These are phyloP conservation scores for Macrolepiota dolichaula DNA, from an alignment of 768 basidiomycete genomes.

Conservation along the genomic window DNA sequence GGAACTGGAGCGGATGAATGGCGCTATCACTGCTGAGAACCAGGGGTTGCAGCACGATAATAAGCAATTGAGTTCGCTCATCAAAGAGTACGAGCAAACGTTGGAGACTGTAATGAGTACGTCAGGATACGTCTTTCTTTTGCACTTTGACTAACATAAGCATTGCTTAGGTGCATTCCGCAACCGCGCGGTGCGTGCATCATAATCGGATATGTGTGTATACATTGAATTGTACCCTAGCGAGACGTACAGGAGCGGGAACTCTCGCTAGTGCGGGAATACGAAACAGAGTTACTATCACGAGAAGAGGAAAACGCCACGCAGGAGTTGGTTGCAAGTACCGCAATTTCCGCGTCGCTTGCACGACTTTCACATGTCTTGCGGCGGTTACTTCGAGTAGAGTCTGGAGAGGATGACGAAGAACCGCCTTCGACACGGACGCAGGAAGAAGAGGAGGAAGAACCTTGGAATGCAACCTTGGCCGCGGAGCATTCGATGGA, in stretches of 20 bases:
- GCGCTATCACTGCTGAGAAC: conserved; percentile 77
- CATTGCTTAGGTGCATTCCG: conserved; percentile 57
- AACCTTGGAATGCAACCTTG: conserved; percentile 33
- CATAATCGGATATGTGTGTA: conserved; percentile 5
- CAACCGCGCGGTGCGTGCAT: conserved; percentile 75
- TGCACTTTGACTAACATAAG: conserved; percentile 5
- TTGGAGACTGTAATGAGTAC: conserved; percentile 89
- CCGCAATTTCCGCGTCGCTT: conserved; percentile 64
- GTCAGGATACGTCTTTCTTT: conserved; percentile 14
- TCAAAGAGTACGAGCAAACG: conserved; percentile 97
- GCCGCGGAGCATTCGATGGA: conserved; percentile 78
- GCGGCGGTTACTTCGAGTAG: conserved; percentile 64
- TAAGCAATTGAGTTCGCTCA: conserved; percentile 85
- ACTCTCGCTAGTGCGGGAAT: conserved; percentile 84
- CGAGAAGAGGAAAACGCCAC: conserved; percentile 67
- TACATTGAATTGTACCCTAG: conserved; percentile 35
- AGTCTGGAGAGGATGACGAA: conserved; percentile 61
- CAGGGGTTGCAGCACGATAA: conserved; percentile 87
- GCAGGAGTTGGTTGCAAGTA: conserved; percentile 56
- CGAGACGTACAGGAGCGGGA: conserved; percentile 93
- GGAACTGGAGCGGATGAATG: conserved; percentile 88
- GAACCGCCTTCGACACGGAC: conserved; percentile 16
- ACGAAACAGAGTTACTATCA: conserved; percentile 79
- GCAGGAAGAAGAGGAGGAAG: conserved; percentile 34
- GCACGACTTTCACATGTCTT: conserved; percentile 67